Percentiles rank a stretch among this genome's conserved stretches.
Evolutionary conservation across 1,284 basidiomycete species (phyloP).

Genomic region (Prillingera fragicola): DNA sequence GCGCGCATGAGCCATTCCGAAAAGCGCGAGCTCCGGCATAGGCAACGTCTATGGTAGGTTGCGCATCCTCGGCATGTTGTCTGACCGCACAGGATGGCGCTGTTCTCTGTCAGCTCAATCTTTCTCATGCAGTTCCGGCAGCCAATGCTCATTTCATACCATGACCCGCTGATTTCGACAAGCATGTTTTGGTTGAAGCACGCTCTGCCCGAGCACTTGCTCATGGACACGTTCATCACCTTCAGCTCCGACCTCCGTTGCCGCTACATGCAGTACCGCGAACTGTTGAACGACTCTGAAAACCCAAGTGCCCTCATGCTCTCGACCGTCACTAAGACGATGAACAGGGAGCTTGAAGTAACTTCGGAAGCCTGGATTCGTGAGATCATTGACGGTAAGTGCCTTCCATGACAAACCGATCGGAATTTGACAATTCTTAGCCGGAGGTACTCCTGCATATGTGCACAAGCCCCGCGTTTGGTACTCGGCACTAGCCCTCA

Average conservation of each 20-base stretch:
- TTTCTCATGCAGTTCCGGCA: constrained; percentile 41
- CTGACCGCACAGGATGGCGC: constrained; percentile 23
- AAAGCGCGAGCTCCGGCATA: constrained; percentile 19
- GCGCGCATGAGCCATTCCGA: constrained; percentile 20
- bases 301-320: constrained; percentile 25
- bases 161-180: constrained; percentile 29
- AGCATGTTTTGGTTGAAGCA: constrained; percentile 25
- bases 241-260: constrained; percentile 32
- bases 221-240: constrained; percentile 29
- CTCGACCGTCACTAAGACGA: constrained; percentile 29
- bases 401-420: neutral
- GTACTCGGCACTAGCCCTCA: constrained; percentile 29
- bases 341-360: constrained; percentile 34
- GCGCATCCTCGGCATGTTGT: no score
- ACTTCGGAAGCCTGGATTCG: constrained; percentile 32
- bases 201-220: constrained; percentile 19
- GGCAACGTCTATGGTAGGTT: constrained; percentile 32
- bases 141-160: constrained; percentile 33
- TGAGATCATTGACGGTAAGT: constrained; percentile 33
- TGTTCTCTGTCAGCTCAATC: constrained; percentile 37
- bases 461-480: constrained; percentile 34
- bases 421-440: no score
- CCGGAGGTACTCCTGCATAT: constrained; percentile 23
- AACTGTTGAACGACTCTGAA: constrained; percentile 22
- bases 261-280: constrained; percentile 33